These are phyloP conservation scores for Gossypium davidsonii DNA, from an alignment of 441 rosid genomes.

Conservation along the genomic window DNA sequence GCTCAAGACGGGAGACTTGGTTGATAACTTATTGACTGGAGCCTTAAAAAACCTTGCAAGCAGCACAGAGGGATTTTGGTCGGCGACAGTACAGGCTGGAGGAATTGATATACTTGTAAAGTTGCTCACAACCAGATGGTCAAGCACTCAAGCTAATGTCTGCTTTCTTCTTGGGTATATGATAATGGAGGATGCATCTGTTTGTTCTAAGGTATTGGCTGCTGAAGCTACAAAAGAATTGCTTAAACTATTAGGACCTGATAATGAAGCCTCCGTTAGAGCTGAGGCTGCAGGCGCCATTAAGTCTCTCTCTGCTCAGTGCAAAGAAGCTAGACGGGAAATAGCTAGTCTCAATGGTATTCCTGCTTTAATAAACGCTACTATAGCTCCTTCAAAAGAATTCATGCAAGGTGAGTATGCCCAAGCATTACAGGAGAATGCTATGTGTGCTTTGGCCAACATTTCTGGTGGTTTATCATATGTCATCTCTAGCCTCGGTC, in stretches of 20 bases:
- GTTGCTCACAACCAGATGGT: conserved; percentile 75
- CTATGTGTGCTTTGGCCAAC: conserved; percentile 99
- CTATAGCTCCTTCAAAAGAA: conserved; percentile 99
- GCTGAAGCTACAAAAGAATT: conserved; percentile 87
- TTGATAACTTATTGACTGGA: conserved; percentile 88
- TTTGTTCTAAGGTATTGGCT: conserved; percentile 77
- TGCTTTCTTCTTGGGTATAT: conserved; percentile 95
- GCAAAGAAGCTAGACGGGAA: conserved; percentile 90
- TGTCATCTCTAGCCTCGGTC: conserved; percentile 98
- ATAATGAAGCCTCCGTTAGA: conserved; percentile 92
- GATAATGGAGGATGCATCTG: conserved; percentile 93
- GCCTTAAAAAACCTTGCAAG: conserved; percentile 86
- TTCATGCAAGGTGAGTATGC: conserved; percentile 99
- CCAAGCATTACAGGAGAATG: conserved; percentile 97
- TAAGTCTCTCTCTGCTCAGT: conserved; percentile 87
- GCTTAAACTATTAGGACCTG: conserved; percentile 85
- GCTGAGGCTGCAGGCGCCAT: conserved; percentile 99
- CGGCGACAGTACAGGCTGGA: conserved; percentile 84
- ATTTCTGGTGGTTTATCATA: conserved; percentile 97
- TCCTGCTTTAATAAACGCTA: conserved; percentile 88
- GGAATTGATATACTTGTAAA: conserved; percentile 97
- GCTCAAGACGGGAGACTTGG: conserved; percentile 68
- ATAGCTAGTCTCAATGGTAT: conserved; percentile 88
- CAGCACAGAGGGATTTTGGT: conserved; percentile 96
- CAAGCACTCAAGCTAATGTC: conserved; percentile 82